A percentile compares a stretch with the other conserved stretches of the same genome.
These are phyloP conservation scores for Ceratocystis destructans DNA, from an alignment of 2,329 filamentous ascomycete species.

Conservation along the genomic window DNA sequence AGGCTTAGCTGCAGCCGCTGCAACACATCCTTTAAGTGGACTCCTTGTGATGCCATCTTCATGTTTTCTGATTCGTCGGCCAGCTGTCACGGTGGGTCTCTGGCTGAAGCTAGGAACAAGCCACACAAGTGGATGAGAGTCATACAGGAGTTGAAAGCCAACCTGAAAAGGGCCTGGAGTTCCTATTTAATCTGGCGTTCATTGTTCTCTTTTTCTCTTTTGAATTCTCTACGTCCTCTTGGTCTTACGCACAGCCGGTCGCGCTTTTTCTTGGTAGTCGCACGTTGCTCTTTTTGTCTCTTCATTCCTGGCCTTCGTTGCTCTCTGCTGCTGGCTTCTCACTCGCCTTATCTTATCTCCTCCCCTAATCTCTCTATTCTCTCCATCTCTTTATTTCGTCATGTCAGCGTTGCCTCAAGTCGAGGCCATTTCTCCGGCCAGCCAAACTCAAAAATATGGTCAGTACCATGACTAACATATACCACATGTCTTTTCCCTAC, in stretches of 20 bases:
- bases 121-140: not conserved
- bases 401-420: conserved; percentile 12
- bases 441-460: conserved; percentile 20
- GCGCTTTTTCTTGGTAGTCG: not conserved
- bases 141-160: not conserved
- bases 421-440: conserved; percentile 8
- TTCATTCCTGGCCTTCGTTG: not conserved
- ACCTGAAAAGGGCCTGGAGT: not conserved
- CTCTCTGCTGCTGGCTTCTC: not conserved
- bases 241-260: no score
- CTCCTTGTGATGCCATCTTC: conserved; percentile 16
- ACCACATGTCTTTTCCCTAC: not conserved
- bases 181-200: not conserved
- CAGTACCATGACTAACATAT: conserved; percentile 18
- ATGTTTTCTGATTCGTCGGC: conserved; percentile 15
- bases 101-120: not conserved
- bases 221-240: not conserved
- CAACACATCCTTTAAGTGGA: conserved; percentile 5
- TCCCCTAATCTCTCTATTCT: not conserved
- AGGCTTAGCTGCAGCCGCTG: not conserved
- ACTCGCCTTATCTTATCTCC: not conserved
- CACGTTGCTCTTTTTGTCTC: not conserved
- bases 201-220: not conserved
- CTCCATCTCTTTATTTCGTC: not conserved
- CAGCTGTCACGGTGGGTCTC: conserved; percentile 14